Conservation (phyloP, 2,329 filamentous ascomycete genomes). For the Penicillium palitans region DNA sequence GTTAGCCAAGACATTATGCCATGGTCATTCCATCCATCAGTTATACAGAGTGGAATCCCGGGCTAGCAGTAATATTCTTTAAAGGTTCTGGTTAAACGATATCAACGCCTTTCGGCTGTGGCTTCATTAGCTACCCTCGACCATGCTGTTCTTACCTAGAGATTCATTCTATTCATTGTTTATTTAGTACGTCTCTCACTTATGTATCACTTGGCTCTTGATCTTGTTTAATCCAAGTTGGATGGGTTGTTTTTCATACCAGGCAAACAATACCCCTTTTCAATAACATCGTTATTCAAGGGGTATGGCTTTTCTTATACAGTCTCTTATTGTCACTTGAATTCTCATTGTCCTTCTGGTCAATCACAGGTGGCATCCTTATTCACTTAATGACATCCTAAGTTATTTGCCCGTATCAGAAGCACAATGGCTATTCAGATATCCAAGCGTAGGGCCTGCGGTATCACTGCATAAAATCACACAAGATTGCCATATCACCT, state of each 20-base stretch:
- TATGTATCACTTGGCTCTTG: not conserved
- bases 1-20: not conserved
- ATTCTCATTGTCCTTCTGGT: not conserved
- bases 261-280: not conserved
- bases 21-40: not conserved
- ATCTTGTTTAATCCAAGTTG: not conserved
- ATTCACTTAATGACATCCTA: not conserved
- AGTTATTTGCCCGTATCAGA: not conserved
- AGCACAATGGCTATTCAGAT: not conserved
- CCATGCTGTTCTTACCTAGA: too few relatives aligned
- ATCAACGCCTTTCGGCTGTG: not conserved
- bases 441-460: not conserved
- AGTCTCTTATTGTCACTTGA: not conserved
- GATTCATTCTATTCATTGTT: not conserved
- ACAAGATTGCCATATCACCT: too few relatives aligned
- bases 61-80: not conserved
- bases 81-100: not conserved
- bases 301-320: not conserved
- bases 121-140: not conserved
- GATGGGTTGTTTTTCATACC: too few relatives aligned
- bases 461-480: not conserved
- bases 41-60: not conserved
- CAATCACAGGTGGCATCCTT: not conserved
- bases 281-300: not conserved
- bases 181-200: not conserved